Percentiles rank a stretch among this genome's conserved stretches.
Evolutionary conservation across 768 basidiomycete genomes (phyloP).

Genomic region (Mycena albidolilacea): DNA sequence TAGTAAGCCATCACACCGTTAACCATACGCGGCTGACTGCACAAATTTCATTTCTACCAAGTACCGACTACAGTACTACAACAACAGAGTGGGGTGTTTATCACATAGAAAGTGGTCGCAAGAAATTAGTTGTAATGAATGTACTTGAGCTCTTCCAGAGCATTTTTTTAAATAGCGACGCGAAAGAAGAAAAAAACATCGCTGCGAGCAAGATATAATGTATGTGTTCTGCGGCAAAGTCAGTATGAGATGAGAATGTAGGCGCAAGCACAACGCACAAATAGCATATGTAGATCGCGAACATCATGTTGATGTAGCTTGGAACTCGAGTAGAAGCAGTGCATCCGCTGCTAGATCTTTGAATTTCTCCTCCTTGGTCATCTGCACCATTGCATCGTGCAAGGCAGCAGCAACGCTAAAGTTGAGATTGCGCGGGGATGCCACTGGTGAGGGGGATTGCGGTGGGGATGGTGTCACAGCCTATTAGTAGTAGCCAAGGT

Average conservation of each 20-base stretch:
- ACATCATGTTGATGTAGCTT: conserved; percentile 24
- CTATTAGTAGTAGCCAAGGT: no score
- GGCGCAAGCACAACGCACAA: conserved; percentile 10
- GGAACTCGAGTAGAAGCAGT: conserved; percentile 37
- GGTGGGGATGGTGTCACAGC: conserved; percentile 37
- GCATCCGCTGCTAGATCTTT: conserved; percentile 29
- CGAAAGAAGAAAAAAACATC: conserved; percentile 7
- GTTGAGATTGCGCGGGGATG: conserved; percentile 32
- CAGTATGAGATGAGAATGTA: background rate
- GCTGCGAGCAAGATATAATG: conserved; percentile 4
- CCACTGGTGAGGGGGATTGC: conserved; percentile 26
- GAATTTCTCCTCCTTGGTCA: conserved; percentile 15
- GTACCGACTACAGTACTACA: conserved; percentile 16
- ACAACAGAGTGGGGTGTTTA: conserved; percentile 4
- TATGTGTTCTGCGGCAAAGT: conserved; percentile 19
- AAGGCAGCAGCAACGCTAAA: conserved; percentile 28
- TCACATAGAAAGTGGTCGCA: background rate
- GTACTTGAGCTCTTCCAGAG: conserved; percentile 16
- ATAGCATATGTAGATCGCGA: conserved; percentile 4
- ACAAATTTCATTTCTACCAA: background rate
- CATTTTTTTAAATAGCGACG: conserved; percentile 17
- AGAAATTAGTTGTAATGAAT: conserved; percentile 28
- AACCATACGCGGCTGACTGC: no score
- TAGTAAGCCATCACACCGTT: background rate
- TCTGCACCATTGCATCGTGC: conserved; percentile 31